Evolutionary conservation across 768 basidiomycete genomes (phyloP), one percentile per base, ranked within the genome.

Genomic region (Termitomyces eurrhizus): DNA sequence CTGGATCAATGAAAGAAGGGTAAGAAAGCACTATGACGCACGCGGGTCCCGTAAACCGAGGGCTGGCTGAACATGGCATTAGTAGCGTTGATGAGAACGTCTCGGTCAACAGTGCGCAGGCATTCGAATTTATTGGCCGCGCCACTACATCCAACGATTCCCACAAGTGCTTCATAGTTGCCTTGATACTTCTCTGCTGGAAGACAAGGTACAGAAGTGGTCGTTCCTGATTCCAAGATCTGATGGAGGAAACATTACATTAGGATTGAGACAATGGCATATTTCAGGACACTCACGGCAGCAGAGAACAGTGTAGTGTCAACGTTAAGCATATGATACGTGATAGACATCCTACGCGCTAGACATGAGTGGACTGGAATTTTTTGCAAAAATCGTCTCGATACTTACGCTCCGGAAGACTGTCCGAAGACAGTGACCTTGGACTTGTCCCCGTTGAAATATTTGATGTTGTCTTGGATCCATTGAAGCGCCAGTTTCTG

Each of bases 401-500:
- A 1, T 54, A 80, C 79, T 21, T 52, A 66, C 67, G 83, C 80
- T 7, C 84, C 84, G 9, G 84, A 84, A 45, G 78, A 80, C 62
- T 85, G 77, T n/a, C 84, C 85, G 55, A 80, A 79, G 32, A 80
- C 68, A 2, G 82, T 84, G 2, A 85, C 81, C 63, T 76, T 72
- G 26, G 52, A 65, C 29, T 64, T 62, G 58, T 68, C 66, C 14
- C 67, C 67, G 2, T 88, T 87, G 62, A 89, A 90, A 0, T 69
- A 68, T 16, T 64, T 74, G 48, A 89, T 86, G 64, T 89, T 82
- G 26, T 76, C 69, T 64, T 88, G 83, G 0, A 89, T 79, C 88
- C 82, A 85, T 62, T 75, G 63, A 11, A 83, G 66, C 1, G 80
- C 82, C 35, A 73, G 60, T 16, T 76, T 64, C 64, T 80, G 76